Evolutionary conservation across 495 filamentous ascomycete genomes (phyloP).

Genomic region (Trichoderma orchidacearum): DNA sequence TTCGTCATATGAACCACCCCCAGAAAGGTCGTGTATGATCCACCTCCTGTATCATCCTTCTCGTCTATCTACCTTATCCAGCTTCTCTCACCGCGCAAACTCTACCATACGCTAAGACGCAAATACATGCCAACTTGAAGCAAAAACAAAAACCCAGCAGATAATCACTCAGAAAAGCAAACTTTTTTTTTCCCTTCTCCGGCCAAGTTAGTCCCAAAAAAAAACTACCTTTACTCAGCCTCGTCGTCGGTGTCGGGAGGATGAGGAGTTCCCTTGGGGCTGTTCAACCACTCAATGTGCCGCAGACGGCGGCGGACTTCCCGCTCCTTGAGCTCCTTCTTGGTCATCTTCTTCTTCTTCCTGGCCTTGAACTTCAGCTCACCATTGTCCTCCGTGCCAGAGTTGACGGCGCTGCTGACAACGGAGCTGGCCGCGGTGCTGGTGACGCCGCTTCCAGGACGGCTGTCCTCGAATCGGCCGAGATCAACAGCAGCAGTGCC

Average conservation of each 20-base stretch:
- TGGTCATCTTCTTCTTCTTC: slow-evolving; percentile 98
- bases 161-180: too few species aligned
- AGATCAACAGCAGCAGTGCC: slow-evolving; percentile 55
- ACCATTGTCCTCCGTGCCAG: slow-evolving; percentile 60
- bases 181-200: background rate
- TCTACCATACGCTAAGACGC: background rate
- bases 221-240: slow-evolving; percentile 6
- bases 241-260: slow-evolving; percentile 72
- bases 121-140: too few species aligned
- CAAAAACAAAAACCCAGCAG: background rate
- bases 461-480: slow-evolving; percentile 78
- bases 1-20: background rate
- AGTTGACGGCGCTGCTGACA: slow-evolving; percentile 61
- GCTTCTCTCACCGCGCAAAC: background rate
- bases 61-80: background rate
- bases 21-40: background rate
- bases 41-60: background rate
- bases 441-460: slow-evolving; percentile 40
- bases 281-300: slow-evolving; percentile 89
- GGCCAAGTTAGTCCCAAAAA: background rate
- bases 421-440: slow-evolving; percentile 50
- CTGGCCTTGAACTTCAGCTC: slow-evolving; percentile 79
- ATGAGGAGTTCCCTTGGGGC: slow-evolving; percentile 64
- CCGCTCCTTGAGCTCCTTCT: slow-evolving; percentile 85
- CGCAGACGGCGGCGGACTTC: slow-evolving; percentile 78